Percentiles rank a stretch among this genome's conserved stretches.
Evolutionary conservation across 2,329 filamentous ascomycete species (phyloP).

Genomic region (Penicillium sp.): DNA sequence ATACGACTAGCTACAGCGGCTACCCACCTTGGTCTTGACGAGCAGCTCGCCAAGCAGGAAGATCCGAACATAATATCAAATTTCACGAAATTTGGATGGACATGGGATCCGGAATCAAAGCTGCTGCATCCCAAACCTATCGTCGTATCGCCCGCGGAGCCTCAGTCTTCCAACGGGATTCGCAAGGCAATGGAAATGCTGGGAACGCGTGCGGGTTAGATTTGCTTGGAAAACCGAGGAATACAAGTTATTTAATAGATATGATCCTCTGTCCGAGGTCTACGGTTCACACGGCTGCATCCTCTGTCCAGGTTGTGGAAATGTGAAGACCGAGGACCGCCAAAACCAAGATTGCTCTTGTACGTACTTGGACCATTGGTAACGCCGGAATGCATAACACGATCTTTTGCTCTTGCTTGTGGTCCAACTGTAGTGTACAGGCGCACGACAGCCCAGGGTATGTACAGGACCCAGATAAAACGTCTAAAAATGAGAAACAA

Average conservation of each 20-base stretch:
- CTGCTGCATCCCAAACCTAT: slow-evolving; percentile 38
- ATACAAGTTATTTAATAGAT: slow-evolving; percentile 12
- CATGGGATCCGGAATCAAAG: slow-evolving; percentile 37
- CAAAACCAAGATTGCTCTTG: neutral
- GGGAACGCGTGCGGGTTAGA: slow-evolving; percentile 30
- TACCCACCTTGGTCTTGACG: slow-evolving; percentile 39
- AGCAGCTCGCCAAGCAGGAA: slow-evolving; percentile 26
- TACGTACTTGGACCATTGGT: slow-evolving; percentile 15
- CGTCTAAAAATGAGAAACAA: slow-evolving; percentile 41
- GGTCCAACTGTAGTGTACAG: slow-evolving; percentile 43
- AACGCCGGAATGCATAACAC: slow-evolving; percentile 34
- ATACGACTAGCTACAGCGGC: slow-evolving; percentile 40
- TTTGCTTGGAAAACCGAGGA: neutral
- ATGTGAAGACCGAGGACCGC: neutral
- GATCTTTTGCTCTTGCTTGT: slow-evolving; percentile 40
- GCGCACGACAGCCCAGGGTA: slow-evolving; percentile 42
- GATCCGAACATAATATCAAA: slow-evolving; percentile 32
- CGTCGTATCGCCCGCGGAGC: slow-evolving; percentile 14
- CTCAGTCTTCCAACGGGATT: slow-evolving; percentile 28
- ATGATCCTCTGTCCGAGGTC: neutral
- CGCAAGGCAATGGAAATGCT: slow-evolving; percentile 37
- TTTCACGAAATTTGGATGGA: slow-evolving; percentile 41
- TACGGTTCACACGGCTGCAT: slow-evolving; percentile 7
- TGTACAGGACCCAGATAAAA: slow-evolving; percentile 45
- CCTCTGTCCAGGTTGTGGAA: neutral